Percentiles rank a stretch among this genome's conserved stretches.
Conservation (phyloP, 257 asterid species). For the Capsicum pubescens region DNA sequence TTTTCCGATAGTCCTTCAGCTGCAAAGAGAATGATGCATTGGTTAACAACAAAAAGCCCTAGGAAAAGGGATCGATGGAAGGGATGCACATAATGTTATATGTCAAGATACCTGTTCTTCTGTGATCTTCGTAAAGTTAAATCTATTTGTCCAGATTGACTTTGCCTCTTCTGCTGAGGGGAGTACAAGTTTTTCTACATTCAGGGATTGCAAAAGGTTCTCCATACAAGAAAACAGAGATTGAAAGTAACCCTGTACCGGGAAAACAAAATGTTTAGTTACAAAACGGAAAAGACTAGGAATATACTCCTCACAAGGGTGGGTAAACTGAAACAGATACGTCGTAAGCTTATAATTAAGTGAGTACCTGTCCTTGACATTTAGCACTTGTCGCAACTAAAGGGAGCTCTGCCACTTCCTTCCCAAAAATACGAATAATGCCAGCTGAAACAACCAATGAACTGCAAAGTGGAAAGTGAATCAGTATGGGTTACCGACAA, state of each 20-base stretch:
- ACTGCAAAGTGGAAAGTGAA: slow-evolving; percentile 47
- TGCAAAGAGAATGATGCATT: slow-evolving; percentile 39
- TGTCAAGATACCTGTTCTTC: slow-evolving; percentile 45
- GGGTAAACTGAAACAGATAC: not conserved
- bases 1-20: slow-evolving; percentile 58
- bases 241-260: slow-evolving; percentile 78
- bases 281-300: not conserved
- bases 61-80: not conserved
- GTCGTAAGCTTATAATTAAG: not conserved
- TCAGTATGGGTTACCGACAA: slow-evolving; percentile 9
- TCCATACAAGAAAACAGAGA: slow-evolving; percentile 55
- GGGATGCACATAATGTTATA: not conserved
- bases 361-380: slow-evolving; percentile 69
- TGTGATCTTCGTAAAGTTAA: slow-evolving; percentile 47
- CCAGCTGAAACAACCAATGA: slow-evolving; percentile 76
- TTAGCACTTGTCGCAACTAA: slow-evolving; percentile 72
- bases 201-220: slow-evolving; percentile 43
- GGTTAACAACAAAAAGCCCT: not conserved
- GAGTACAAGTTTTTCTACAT: slow-evolving; percentile 54
- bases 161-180: slow-evolving; percentile 73
- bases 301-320: not conserved
- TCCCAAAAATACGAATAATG: slow-evolving; percentile 75
- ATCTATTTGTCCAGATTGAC: slow-evolving; percentile 52
- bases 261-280: not conserved
- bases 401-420: slow-evolving; percentile 88